phyloP scores from a whole-genome alignment of 139 green algal species.

The Desmodesmus armatus region DNA sequence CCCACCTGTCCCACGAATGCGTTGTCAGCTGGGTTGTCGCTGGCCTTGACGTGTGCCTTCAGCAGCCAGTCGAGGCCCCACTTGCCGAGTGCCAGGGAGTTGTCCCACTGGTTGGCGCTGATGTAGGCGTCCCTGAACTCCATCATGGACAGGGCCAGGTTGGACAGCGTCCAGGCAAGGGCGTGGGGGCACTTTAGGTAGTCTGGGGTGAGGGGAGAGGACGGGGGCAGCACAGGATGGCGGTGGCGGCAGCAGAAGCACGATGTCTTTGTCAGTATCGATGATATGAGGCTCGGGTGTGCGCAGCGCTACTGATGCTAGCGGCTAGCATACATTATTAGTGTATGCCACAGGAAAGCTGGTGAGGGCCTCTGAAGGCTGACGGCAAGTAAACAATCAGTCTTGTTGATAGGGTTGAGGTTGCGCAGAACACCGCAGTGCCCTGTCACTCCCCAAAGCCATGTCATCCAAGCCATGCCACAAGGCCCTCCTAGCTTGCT shows the following conservation, averaged over 20 bases:
- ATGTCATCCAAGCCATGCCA: no score
- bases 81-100: slow-evolving; percentile 42
- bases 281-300: no score
- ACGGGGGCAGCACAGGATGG: background rate
- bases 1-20: slow-evolving; percentile 66
- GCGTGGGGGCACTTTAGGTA: slow-evolving; percentile 49
- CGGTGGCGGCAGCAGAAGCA: background rate
- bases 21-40: slow-evolving; percentile 38
- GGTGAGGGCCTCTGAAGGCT: no score
- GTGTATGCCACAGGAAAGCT: no score
- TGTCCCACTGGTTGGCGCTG: background rate
- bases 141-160: slow-evolving; percentile 31
- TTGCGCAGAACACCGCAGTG: no score
- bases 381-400: background rate
- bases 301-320: no score
- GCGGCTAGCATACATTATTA: no score
- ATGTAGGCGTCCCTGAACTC: slow-evolving; percentile 48
- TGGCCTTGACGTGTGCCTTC: slow-evolving; percentile 53
- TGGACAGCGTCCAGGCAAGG: slow-evolving; percentile 38
- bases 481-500: background rate
- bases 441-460: no score
- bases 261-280: no score
- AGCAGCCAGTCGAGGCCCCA: slow-evolving; percentile 70
- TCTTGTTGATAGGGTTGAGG: background rate
- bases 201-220: no score